Percentiles rank a stretch among this genome's conserved stretches.
Conservation (phyloP, 768 basidiomycete genomes). For the Hemileccinum impolitum region DNA sequence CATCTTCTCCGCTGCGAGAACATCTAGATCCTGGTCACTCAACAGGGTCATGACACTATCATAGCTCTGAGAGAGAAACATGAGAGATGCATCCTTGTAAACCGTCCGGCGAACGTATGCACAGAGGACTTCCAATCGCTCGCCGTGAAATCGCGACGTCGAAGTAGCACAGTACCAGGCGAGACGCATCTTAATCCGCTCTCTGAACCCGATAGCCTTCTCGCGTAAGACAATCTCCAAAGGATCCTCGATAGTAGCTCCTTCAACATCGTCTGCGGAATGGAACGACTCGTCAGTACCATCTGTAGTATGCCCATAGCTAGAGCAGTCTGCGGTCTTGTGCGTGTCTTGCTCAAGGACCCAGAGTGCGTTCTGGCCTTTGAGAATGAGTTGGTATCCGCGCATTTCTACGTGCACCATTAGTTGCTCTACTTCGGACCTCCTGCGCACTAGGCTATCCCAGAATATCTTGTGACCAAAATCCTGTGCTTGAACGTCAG, state of each 20-base stretch:
- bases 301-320: slow-evolving; percentile 12
- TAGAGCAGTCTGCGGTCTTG: slow-evolving; percentile 21
- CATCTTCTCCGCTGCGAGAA: slow-evolving; percentile 32
- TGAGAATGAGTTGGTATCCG: slow-evolving; percentile 35
- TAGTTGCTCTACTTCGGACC: slow-evolving; percentile 29
- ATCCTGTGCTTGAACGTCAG: slow-evolving; percentile 24
- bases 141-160: slow-evolving; percentile 30
- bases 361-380: slow-evolving; percentile 35
- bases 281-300: slow-evolving; percentile 4
- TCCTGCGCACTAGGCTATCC: slow-evolving; percentile 32
- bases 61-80: slow-evolving; percentile 36
- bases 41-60: slow-evolving; percentile 28
- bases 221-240: slow-evolving; percentile 34
- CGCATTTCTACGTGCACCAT: slow-evolving; percentile 32
- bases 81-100: slow-evolving; percentile 36
- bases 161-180: slow-evolving; percentile 33
- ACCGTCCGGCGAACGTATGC: slow-evolving; percentile 38
- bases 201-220: slow-evolving; percentile 30
- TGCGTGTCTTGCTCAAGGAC: slow-evolving; percentile 28
- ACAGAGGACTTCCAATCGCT: slow-evolving; percentile 33
- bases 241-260: slow-evolving; percentile 25
- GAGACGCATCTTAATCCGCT: slow-evolving; percentile 33
- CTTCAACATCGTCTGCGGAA: slow-evolving; percentile 5
- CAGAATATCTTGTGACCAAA: slow-evolving; percentile 39
- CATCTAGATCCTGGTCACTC: slow-evolving; percentile 28